Conservation (phyloP, 495 filamentous ascomycete species). For the Elaphomyces granulatus region DNA sequence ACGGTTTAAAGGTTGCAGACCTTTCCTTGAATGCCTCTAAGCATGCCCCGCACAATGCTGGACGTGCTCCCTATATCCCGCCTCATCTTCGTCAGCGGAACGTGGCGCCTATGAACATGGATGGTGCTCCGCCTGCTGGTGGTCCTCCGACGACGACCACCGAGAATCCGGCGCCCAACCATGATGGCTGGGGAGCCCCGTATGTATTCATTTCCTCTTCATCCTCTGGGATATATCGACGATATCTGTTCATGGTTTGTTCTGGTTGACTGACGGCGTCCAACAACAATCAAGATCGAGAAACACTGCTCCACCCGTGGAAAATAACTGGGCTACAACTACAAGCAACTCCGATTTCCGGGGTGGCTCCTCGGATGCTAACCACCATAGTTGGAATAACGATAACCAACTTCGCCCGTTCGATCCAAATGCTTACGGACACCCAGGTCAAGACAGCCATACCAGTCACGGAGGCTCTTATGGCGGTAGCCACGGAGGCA, state of each 20-base stretch:
- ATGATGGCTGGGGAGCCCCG: constrained; percentile 25
- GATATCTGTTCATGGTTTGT: neutral
- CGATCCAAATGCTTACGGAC: constrained; percentile 56
- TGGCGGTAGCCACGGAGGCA: constrained; percentile 21
- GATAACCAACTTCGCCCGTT: constrained; percentile 32
- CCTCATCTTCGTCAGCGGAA: constrained; percentile 70
- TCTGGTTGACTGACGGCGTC: constrained; percentile 1
- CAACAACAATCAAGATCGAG: constrained; percentile 2
- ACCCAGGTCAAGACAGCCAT: constrained; percentile 28
- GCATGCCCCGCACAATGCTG: constrained; percentile 40
- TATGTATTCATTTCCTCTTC: constrained; percentile 19
- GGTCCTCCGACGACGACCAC: constrained; percentile 11
- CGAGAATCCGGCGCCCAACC: constrained; percentile 19
- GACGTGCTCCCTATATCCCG: constrained; percentile 81
- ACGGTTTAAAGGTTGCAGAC: constrained; percentile 84
- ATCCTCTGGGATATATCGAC: neutral
- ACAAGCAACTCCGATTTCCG: constrained; percentile 34
- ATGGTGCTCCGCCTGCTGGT: constrained; percentile 24
- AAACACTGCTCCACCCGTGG: constrained; percentile 28
- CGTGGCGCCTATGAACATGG: constrained; percentile 27
- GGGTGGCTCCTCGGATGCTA: constrained; percentile 34
- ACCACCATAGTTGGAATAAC: constrained; percentile 24
- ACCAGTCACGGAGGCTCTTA: constrained; percentile 27
- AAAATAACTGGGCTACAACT: constrained; percentile 61
- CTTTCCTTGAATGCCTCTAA: constrained; percentile 61